Base-by-base conservation (phyloP, 1,284 basidiomycete genomes). In the Fomitopsis betulina region DNA sequence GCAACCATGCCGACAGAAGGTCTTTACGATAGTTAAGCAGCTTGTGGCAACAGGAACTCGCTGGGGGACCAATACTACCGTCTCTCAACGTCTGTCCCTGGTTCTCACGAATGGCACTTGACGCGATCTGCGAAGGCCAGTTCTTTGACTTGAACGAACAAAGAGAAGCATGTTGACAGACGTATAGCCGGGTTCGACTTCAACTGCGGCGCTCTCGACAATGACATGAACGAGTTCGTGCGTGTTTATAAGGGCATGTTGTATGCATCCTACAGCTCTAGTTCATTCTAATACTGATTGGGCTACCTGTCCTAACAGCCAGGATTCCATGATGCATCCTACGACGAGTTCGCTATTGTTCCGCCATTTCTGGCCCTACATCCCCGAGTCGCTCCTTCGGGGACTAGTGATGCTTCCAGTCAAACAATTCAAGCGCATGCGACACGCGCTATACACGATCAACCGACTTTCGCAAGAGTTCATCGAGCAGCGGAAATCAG, bases 91-190 rank as follows among this genome's bases (percentile, higher is more conserved):
- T 81, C 5, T 61, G 70, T 35, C 56, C 66, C 2, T 79, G 74
- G 72, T 70, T 82, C 15, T 72, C 72, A 2, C 73, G 76, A 32
- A 70, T 74, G 27, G 80, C 80, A 1, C 66, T 82, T 25, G 80
- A 82, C 57, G 70, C 80, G 7, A 81, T 83, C 53, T 78, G 79
- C n/a, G 66, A 68, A 58, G 65, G 69, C 68, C 43, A n/a, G 57
- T 45, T 12, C n/a, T 10, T 32, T 27, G 21, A 58, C 35, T 35
- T 60, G 38, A 49, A 65, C 12, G 73, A 23, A 23, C 19, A 9
- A 23, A 12, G 42, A 43, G 9, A 43, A 3, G 12, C 42, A 43
- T 61, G 80, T 3, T 10, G 10, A 13, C 23, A 19, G 8, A 13
- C 27, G 27, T n/a, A n/a, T 50, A 65, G 68, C 70, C 25, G 71